phyloP scores from a whole-genome alignment of 2,329 filamentous ascomycete genomes.

The Beauveria brongniartii region DNA sequence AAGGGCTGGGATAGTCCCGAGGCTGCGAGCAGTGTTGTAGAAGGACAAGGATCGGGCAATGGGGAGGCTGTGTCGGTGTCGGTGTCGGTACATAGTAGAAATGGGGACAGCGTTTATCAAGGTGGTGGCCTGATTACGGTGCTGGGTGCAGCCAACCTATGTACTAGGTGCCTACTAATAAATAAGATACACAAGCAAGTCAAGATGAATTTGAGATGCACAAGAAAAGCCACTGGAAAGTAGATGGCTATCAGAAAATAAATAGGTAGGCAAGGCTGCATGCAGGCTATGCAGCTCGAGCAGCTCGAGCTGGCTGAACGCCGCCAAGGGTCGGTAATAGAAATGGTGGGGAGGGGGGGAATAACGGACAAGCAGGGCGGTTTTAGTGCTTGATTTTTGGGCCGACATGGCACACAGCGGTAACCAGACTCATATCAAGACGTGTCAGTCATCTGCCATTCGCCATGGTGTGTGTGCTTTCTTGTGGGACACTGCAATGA shows the following conservation, averaged over 20 bases:
- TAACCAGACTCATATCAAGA: too few species aligned
- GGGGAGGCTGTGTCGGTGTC: not conserved
- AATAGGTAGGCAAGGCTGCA: constrained; percentile 1
- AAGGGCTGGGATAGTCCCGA: not conserved
- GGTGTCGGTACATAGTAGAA: not conserved
- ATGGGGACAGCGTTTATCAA: not conserved
- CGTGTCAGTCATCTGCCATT: too few species aligned
- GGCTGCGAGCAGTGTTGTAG: not conserved
- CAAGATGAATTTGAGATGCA: too few species aligned
- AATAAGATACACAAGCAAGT: too few species aligned
- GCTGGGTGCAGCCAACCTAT: too few species aligned
- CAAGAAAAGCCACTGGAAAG: too few species aligned
- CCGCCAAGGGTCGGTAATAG: not conserved
- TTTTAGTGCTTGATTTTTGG: not conserved
- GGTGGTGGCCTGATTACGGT: not conserved
- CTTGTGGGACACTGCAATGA: too few species aligned
- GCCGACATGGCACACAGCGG: too few species aligned
- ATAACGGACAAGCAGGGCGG: not conserved
- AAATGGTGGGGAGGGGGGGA: not conserved
- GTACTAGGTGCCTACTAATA: too few species aligned
- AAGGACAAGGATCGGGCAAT: not conserved
- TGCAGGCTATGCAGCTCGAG: not conserved
- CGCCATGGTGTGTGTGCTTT: too few species aligned
- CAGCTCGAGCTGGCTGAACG: not conserved
- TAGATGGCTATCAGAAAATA: too few species aligned